Conservation (phyloP, 2,329 filamentous ascomycete genomes). For the Phaeosphaeriaceae sp. region DNA sequence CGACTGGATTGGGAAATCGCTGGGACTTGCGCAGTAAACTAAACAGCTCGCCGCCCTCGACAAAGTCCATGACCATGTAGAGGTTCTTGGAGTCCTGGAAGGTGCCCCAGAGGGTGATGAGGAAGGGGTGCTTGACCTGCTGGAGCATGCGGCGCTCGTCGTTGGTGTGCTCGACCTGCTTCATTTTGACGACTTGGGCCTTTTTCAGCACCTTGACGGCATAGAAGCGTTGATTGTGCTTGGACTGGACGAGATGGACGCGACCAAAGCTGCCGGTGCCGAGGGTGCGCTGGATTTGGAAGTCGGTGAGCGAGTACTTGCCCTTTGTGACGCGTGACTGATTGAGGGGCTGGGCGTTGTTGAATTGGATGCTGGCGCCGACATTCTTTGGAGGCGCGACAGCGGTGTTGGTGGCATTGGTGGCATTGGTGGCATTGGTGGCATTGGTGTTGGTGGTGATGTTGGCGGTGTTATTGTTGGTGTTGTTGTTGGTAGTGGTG, state of each 20-base stretch:
- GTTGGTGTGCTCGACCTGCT: slow-evolving; percentile 99
- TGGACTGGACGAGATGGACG: slow-evolving; percentile 95
- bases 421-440: too few relatives aligned
- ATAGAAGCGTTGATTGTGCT: slow-evolving; percentile 98
- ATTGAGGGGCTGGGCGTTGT: slow-evolving; percentile 44
- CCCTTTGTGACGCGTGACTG: slow-evolving; percentile 80
- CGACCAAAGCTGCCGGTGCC: slow-evolving; percentile 97
- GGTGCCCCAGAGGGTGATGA: slow-evolving; percentile 97
- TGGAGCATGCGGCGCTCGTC: slow-evolving; percentile 96
- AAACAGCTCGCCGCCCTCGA: slow-evolving; percentile 97
- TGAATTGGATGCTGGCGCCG: slow-evolving; percentile 48
- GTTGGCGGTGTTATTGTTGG: slow-evolving; percentile 21
- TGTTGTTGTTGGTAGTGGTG: slow-evolving; percentile 40
- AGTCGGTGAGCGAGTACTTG: slow-evolving; percentile 94
- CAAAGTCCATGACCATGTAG: slow-evolving; percentile 99
- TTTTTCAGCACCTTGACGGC: slow-evolving; percentile 99
- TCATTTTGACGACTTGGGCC: slow-evolving; percentile 99
- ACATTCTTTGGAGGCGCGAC: too few relatives aligned
- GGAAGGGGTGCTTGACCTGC: slow-evolving; percentile 95
- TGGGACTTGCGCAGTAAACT: slow-evolving; percentile 94
- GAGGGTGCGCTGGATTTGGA: slow-evolving; percentile 86
- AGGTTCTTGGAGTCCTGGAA: slow-evolving; percentile 95
- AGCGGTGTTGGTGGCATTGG: slow-evolving; percentile 45
- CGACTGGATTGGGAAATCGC: slow-evolving; percentile 98
- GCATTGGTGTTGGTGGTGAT: too few relatives aligned